A percentile compares a stretch with the other conserved stretches of the same genome.
phyloP scores from a whole-genome alignment of 306 rosid genomes.

The Gleditsia sinensis region DNA sequence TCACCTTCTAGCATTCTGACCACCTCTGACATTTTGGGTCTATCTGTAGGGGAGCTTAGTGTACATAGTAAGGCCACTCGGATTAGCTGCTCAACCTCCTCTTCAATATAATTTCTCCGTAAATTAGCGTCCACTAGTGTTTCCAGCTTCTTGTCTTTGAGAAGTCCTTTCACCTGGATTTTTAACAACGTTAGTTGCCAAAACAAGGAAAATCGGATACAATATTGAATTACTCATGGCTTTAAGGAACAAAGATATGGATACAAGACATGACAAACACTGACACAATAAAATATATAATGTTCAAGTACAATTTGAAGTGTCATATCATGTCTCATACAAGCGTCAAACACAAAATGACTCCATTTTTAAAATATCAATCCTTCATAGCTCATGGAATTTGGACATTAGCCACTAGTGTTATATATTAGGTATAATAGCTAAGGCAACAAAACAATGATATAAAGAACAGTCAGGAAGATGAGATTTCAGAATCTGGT shows the following conservation, averaged over 20 bases:
- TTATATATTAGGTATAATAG: background rate
- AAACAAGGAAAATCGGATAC: background rate
- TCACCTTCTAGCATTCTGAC: conserved; percentile 37
- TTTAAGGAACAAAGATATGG: too few species aligned
- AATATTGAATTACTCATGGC: background rate
- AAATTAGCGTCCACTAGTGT: background rate
- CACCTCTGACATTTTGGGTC: too few species aligned
- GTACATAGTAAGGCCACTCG: background rate
- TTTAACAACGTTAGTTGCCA: conserved; percentile 24
- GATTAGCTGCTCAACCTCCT: background rate
- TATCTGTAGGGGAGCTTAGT: background rate
- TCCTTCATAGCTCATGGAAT: too few species aligned
- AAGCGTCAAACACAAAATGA: too few species aligned
- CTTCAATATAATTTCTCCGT: too few species aligned
- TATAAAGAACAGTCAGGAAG: background rate
- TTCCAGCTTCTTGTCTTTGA: background rate
- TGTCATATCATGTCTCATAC: too few species aligned
- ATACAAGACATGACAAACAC: too few species aligned
- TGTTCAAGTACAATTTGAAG: too few species aligned
- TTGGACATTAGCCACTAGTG: background rate
- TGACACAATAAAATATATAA: too few species aligned
- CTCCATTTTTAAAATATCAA: too few species aligned
- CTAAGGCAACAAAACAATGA: background rate
- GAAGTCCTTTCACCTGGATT: background rate
- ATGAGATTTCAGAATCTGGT: background rate